These are phyloP conservation scores for Citrus medica DNA, from an alignment of 345 rosid species.

Conservation along the genomic window DNA sequence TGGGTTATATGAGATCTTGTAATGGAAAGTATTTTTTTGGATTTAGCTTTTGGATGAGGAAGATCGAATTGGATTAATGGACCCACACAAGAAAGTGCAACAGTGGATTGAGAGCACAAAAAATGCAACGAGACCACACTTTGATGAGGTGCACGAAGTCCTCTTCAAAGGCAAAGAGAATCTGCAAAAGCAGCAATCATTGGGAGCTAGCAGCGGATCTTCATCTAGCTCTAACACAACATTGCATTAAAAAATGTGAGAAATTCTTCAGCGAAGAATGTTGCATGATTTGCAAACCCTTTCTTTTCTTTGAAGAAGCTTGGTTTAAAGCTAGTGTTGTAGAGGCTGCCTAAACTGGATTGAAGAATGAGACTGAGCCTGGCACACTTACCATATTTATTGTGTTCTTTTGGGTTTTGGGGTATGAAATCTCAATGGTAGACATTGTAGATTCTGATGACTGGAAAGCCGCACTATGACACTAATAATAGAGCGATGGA, in stretches of 20 bases:
- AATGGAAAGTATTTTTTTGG: not conserved
- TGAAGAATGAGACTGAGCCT: not conserved
- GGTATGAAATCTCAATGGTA: not conserved
- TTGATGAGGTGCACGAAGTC: conserved; percentile 62
- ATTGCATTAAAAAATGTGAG: conserved; percentile 42
- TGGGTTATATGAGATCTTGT: not conserved
- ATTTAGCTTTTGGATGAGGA: conserved; percentile 66
- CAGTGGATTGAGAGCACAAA: conserved; percentile 75
- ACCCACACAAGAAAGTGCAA: conserved; percentile 63
- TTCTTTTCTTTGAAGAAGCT: not conserved
- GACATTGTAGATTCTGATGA: not conserved
- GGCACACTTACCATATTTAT: not conserved
- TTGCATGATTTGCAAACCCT: not conserved
- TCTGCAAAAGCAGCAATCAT: conserved; percentile 26
- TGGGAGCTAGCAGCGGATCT: conserved; percentile 14
- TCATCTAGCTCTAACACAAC: conserved; percentile 24
- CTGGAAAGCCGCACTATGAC: not conserved
- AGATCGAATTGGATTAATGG: conserved; percentile 48
- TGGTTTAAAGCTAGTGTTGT: not conserved
- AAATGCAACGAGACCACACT: conserved; percentile 65
- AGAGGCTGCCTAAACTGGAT: not conserved
- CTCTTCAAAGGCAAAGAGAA: conserved; percentile 26
- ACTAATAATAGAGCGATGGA: too few relatives aligned
- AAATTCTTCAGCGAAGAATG: not conserved
- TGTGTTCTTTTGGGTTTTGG: too few relatives aligned